Conservation (phyloP, 495 filamentous ascomycete genomes). For the Umbilicaria muhlenbergii region DNA sequence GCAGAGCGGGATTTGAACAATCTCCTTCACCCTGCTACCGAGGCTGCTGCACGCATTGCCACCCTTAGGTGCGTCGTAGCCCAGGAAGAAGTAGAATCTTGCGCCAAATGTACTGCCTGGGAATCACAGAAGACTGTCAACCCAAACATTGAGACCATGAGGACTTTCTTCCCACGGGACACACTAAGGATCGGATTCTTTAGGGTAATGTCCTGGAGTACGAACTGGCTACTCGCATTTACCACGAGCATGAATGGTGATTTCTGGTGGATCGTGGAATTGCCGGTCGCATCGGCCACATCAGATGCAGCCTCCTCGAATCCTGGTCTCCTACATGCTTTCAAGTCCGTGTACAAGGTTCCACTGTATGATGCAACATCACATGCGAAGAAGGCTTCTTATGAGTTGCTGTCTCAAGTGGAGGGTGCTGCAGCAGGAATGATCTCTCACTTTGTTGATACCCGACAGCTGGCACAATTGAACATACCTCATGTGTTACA, state of each 20-base stretch:
- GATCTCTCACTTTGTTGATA: conserved; percentile 22
- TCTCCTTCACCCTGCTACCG: conserved; percentile 16
- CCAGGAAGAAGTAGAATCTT: conserved; percentile 45
- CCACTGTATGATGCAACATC: conserved; percentile 8
- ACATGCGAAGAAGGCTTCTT: conserved; percentile 11
- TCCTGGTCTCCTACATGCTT: conserved; percentile 4
- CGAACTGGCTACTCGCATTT: conserved; percentile 52
- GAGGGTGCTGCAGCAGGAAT: conserved; percentile 22
- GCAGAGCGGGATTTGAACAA: conserved; percentile 37
- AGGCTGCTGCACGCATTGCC: conserved; percentile 34
- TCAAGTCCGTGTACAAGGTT: conserved; percentile 13
- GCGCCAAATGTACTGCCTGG: conserved; percentile 47
- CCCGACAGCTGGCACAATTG: conserved; percentile 11
- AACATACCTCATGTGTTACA: conserved; percentile 16
- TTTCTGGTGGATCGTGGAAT: conserved; percentile 57
- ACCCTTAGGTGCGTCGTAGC: conserved; percentile 39
- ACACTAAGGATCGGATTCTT: conserved; percentile 47
- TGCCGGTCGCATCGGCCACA: conserved; percentile 24
- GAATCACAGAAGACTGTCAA: conserved; percentile 33
- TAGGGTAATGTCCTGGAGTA: conserved; percentile 41
- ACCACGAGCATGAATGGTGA: conserved; percentile 59
- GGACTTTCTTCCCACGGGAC: conserved; percentile 43
- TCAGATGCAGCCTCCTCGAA: conserved; percentile 1
- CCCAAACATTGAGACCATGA: conserved; percentile 39
- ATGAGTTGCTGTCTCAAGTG: conserved; percentile 16